A percentile compares a stretch with the other conserved stretches of the same genome.
phyloP scores from a whole-genome alignment of 2,329 filamentous ascomycete species.

The Aschersonia sp. region DNA sequence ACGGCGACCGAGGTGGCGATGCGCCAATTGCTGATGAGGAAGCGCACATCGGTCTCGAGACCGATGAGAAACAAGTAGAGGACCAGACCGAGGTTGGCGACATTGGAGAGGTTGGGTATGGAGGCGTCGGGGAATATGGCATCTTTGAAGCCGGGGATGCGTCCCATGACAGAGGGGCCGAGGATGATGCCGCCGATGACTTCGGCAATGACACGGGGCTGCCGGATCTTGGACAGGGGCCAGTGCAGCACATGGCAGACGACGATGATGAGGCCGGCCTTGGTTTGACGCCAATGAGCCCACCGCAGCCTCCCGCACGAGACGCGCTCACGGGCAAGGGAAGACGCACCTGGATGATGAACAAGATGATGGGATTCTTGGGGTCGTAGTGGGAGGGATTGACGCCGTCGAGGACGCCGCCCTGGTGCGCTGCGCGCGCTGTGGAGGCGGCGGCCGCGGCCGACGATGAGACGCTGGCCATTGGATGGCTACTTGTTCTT shows the following conservation, averaged over 20 bases:
- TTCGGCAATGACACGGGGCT: conserved; percentile 73
- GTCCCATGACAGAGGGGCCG: conserved; percentile 77
- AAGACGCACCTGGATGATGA: conserved; percentile 52
- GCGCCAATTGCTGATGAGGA: conserved; percentile 67
- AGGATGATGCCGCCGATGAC: conserved; percentile 75
- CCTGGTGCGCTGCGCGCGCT: conserved; percentile 23
- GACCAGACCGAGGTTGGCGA: conserved; percentile 71
- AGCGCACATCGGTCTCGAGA: conserved; percentile 69
- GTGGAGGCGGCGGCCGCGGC: conserved; percentile 14
- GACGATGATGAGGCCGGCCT: conserved; percentile 30
- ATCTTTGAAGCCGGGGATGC: conserved; percentile 61
- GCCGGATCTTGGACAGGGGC: conserved; percentile 61
- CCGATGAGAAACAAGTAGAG: conserved; percentile 82
- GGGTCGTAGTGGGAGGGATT: conserved; percentile 55
- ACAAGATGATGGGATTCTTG: conserved; percentile 58
- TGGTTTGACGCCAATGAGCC: background rate
- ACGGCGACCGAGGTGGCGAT: conserved; percentile 64
- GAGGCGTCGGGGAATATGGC: conserved; percentile 65
- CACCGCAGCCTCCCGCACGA: background rate
- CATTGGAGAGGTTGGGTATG: conserved; percentile 60
- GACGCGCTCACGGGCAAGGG: background rate
- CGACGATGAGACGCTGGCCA: conserved; percentile 7
- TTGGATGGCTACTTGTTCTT: background rate
- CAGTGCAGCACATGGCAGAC: conserved; percentile 47
- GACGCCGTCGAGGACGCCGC: conserved; percentile 55